Conservation (phyloP, 805 yeast genomes). For the Suhomyces vadensis region DNA sequence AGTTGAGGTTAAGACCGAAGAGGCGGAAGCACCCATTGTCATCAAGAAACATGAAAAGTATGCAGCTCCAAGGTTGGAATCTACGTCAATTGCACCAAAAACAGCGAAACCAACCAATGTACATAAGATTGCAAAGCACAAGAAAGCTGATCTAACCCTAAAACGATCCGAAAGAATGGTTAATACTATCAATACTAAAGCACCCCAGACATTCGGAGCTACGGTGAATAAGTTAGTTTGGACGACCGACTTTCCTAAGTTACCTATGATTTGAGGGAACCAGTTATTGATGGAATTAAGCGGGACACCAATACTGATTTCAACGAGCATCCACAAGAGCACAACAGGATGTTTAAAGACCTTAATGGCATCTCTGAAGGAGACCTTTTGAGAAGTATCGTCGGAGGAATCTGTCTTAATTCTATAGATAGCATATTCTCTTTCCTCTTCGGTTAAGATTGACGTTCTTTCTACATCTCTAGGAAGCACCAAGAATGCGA, state of each 20-base stretch:
- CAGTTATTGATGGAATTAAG: slow-evolving; percentile 49
- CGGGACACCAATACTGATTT: slow-evolving; percentile 50
- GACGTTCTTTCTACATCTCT: slow-evolving; percentile 34
- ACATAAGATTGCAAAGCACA: slow-evolving; percentile 36
- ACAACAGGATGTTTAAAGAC: slow-evolving; percentile 49
- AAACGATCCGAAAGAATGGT: slow-evolving; percentile 44
- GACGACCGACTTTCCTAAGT: slow-evolving; percentile 41
- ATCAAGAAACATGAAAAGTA: slow-evolving; percentile 47
- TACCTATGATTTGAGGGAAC: slow-evolving; percentile 48
- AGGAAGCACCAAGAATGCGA: slow-evolving; percentile 38
- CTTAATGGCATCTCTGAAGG: slow-evolving; percentile 41
- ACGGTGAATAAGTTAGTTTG: slow-evolving; percentile 45
- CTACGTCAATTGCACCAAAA: slow-evolving; percentile 46
- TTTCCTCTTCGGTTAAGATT: slow-evolving; percentile 44
- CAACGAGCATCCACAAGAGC: slow-evolving; percentile 46
- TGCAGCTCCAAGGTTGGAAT: slow-evolving; percentile 39
- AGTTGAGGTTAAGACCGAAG: slow-evolving; percentile 50
- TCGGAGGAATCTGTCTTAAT: slow-evolving; percentile 49
- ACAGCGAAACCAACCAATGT: slow-evolving; percentile 50
- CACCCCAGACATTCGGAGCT: slow-evolving; percentile 52
- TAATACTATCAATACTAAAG: slow-evolving; percentile 39
- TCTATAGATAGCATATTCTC: slow-evolving; percentile 37
- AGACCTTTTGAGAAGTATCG: slow-evolving; percentile 33
- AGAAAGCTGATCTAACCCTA: slow-evolving; percentile 39
- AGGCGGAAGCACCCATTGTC: slow-evolving; percentile 51